Percentiles rank a stretch among this genome's conserved stretches.
phyloP scores from a whole-genome alignment of 2,329 filamentous ascomycete species.

The Arthrinium phaeospermum region DNA sequence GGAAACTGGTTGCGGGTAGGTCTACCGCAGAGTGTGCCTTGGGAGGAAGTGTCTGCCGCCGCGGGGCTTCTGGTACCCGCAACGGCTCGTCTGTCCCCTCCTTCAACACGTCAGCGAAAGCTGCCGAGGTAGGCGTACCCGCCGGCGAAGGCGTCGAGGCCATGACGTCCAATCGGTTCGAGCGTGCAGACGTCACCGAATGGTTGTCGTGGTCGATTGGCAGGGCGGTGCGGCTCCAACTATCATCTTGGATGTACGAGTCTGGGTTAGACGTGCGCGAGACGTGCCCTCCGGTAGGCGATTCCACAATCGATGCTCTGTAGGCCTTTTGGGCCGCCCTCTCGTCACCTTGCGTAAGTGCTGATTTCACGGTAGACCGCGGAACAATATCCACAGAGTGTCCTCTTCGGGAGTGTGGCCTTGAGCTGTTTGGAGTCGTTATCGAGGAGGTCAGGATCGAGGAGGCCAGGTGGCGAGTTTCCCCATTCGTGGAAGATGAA shows the following conservation, averaged over 20 bases:
- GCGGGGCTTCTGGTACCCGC: conserved; percentile 20
- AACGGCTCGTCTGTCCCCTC: conserved; percentile 28
- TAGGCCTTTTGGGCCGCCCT: conserved; percentile 21
- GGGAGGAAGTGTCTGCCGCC: conserved; percentile 27
- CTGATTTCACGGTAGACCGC: conserved; percentile 18
- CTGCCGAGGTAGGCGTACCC: conserved; percentile 30
- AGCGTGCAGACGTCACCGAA: conserved; percentile 18
- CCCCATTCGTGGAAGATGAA: conserved; percentile 49
- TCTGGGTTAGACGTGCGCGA: neutral
- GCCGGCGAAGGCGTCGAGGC: conserved; percentile 28
- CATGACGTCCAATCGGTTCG: conserved; percentile 21
- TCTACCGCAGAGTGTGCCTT: conserved; percentile 38
- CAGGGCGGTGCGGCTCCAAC: conserved; percentile 34
- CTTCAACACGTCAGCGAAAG: conserved; percentile 31
- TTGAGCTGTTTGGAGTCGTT: conserved; percentile 49
- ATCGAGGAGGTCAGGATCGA: conserved; percentile 42
- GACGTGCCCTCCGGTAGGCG: neutral
- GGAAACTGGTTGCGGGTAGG: conserved; percentile 39
- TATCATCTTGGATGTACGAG: conserved; percentile 27
- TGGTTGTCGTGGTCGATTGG: conserved; percentile 35
- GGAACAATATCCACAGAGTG: conserved; percentile 27
- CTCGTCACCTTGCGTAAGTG: conserved; percentile 25
- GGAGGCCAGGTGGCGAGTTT: conserved; percentile 44
- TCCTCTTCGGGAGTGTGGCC: conserved; percentile 49
- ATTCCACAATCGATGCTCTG: conserved; percentile 21